Evolutionary conservation across 164 flowering plant species (phyloP), one percentile per base, ranked within the genome.

Genomic region (Dillenia suffruticosa): DNA sequence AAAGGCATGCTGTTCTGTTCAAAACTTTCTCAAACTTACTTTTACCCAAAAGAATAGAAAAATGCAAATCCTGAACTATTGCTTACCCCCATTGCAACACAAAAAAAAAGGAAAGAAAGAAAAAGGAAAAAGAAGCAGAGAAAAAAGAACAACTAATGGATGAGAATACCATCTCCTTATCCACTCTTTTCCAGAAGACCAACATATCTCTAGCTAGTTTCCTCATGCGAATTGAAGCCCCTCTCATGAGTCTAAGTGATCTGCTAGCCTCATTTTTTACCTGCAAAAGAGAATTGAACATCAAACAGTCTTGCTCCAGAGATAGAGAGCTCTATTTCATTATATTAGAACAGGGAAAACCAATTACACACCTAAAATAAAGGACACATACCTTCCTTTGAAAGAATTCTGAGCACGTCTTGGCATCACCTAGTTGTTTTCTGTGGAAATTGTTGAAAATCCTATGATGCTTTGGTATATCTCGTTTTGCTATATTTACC

Each of bases 131-230:
- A 61, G 26, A 24, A 72, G 46, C 12, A 62, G 46, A 16, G 51
- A 16, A 55, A 13, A 40, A 58, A 9, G 22, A 19, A 19, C 22
- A 19, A 19, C 1, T 19, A 19, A 59, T 17, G 58, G 40, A 63
- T 40, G n/a, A 59, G 56, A 16, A 9, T 78, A 93, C 97, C 99
- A 86, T 88, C 79, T 94, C 97, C 74, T 89, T 94, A 60, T 94
- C 99, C 17, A 86, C 75, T 83, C 96, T 85, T 73, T 92, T 94
- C 99, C 99, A 94, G 66, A 84, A 86, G 9, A 88, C 77, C 65
- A 88, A 72, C 96, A 94, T 91, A 69, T 91, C 99, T 74, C 96
- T 88, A 12, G 99, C 86, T 67, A 91, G 65, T 72, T 85, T 94
- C 76, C 95, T 85, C 45, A 96, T 89, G 63, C 99, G 91, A 63